Base-by-base conservation (phyloP, 108 stramenopile species). In the Heterococcus sp. region DNA sequence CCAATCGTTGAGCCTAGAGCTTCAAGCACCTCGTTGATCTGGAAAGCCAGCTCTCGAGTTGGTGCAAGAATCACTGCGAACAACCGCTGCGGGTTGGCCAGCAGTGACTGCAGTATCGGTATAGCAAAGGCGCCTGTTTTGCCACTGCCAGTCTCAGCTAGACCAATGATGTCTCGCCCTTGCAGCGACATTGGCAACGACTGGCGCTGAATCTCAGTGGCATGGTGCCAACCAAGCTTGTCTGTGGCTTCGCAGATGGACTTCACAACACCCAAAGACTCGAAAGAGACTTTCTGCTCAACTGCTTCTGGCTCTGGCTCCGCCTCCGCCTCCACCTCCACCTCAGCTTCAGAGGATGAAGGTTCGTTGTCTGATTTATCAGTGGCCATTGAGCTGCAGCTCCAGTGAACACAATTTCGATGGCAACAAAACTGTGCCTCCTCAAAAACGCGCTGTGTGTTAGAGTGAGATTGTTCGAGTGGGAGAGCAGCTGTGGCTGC, bases 1-100 rank as follows among this genome's bases (percentile, higher is more conserved):
- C 95, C 79, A 27, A 80, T 80, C 58, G 63, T 71, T 29, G 64
- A 39, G 65, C 97, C 97, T 38, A 99, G 88, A 4, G 93, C 97
- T 32, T 93, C 92, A 71, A 80, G 72, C 26, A 80, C 96, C 87
- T 97, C 97, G 66, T 94, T 92, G 78, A 98, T 99, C 89, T 99
- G 99, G 46, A 85, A 89, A 1, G 97, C 96, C 63, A 99, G 90
- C 88, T 98, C 97, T 33, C 99, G 93, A 31, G 97, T 97, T 2
- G 99, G 99, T 2, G 97, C 96, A 75, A 99, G 82, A 36, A 98
- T 88, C 46, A 99, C 14, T 21, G 46, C 46, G 86, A 93, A 87
- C 72, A 92, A 75, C 83, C 93, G 65, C 88, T 86, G 87, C 3
- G 96, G 96, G 76, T 94, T 92, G 33, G 92, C 89, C 82, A 99